Evolutionary conservation across 2,329 filamentous ascomycete genomes (phyloP).

Genomic region (Pochonia chlamydosporia): DNA sequence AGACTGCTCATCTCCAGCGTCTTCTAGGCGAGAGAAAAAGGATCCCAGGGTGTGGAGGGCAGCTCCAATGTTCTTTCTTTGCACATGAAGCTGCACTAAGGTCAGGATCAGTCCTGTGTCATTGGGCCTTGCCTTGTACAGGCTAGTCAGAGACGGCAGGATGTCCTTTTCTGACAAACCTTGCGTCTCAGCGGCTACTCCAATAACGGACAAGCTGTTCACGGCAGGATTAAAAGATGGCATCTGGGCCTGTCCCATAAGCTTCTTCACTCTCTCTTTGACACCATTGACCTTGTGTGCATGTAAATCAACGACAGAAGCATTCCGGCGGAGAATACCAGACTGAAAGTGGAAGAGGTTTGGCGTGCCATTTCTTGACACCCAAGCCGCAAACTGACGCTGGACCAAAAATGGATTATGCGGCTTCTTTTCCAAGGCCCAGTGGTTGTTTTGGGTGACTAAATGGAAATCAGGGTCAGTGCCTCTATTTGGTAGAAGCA

Average conservation of each 20-base stretch:
- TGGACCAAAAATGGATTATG: slow-evolving; percentile 65
- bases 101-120: slow-evolving; percentile 79
- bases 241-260: slow-evolving; percentile 24
- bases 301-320: slow-evolving; percentile 57
- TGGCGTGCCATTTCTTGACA: slow-evolving; percentile 49
- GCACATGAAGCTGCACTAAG: slow-evolving; percentile 74
- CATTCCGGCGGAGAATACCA: slow-evolving; percentile 51
- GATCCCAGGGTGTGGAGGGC: slow-evolving; percentile 71
- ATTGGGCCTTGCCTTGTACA: slow-evolving; percentile 68
- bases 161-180: slow-evolving; percentile 59
- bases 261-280: slow-evolving; percentile 38
- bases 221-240: slow-evolving; percentile 25
- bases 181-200: slow-evolving; percentile 69
- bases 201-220: slow-evolving; percentile 41
- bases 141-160: slow-evolving; percentile 61
- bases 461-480: slow-evolving; percentile 61
- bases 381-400: slow-evolving; percentile 51
- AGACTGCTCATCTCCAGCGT: slow-evolving; percentile 48
- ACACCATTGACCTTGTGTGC: slow-evolving; percentile 63
- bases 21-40: slow-evolving; percentile 68
- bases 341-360: slow-evolving; percentile 68
- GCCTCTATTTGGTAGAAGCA: slow-evolving; percentile 35
- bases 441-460: slow-evolving; percentile 60
- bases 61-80: slow-evolving; percentile 63
- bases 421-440: slow-evolving; percentile 33